Evolutionary conservation across 176 grass and related monocot species (phyloP), one percentile per base, ranked within the genome.

Genomic region (Paspalum notatum): DNA sequence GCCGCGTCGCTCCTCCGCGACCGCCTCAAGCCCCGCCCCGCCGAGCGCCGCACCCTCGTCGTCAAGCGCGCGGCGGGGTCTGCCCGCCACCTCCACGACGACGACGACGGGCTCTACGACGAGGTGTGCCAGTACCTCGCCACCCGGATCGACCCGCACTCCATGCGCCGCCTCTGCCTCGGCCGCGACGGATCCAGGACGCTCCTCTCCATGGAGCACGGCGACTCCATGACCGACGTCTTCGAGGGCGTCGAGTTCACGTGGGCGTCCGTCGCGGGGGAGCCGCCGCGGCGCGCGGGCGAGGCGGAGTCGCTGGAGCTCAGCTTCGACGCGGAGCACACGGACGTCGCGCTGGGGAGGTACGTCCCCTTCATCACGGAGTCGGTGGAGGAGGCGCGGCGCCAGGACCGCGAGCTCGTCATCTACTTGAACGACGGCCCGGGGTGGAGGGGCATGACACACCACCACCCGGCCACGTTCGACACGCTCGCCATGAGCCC

Each of bases 401-500:
- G 24, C 17, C 43, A 13, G 71, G 22, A 76, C 11, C 38, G 55
- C 13, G 39, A 38, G 32, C 79, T 82, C 7, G 2, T 3, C 53
- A 87, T 87, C 54, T 76, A 27, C 78, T 20, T 69, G 63, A 82
- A 69, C 63, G 63, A 76, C 37, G 42, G 72, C 4, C 0, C 5
- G 8, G 3, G 1, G 22, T 87, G 79, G 85, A 5, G 0, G 1
- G 42, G 38, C 14, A 62, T 82, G 18, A 26, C 0, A 2, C 71
- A 82, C 53, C 55, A 86, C n/a, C 75, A 85, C 76, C 83, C 75
- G 3, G 38, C 83, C 54, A 85, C 66, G 37, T 85, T 85, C 57
- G 66, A 63, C 75, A 85, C 75, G 46, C 20, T 85, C 3, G 83
- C 83, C 75, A 85, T 72, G 83, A 44, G 79, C 75, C 32, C 71